phyloP scores from a whole-genome alignment of 1,284 basidiomycete species.

The Agroathelia rolfsii region DNA sequence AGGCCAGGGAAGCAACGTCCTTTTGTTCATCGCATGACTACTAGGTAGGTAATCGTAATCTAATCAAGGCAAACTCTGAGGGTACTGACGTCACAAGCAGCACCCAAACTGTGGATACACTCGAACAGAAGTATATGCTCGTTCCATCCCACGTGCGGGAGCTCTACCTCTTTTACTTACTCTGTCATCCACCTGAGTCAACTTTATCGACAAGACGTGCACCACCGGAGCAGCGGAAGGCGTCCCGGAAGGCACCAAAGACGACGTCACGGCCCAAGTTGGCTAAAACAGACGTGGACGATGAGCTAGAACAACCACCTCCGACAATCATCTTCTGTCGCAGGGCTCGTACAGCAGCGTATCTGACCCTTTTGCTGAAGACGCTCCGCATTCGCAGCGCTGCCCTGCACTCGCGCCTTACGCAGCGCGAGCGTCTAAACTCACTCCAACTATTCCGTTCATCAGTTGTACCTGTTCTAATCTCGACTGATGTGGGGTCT shows the following conservation, averaged over 20 bases:
- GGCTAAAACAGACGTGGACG: constrained; percentile 36
- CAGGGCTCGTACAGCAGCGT: constrained; percentile 81
- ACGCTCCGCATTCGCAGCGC: constrained; percentile 77
- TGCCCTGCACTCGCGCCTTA: constrained; percentile 87
- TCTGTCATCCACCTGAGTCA: constrained; percentile 80
- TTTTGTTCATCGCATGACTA: constrained; percentile 78
- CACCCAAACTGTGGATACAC: constrained; percentile 74
- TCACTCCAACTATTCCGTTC: constrained; percentile 86
- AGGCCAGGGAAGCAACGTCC: constrained; percentile 78
- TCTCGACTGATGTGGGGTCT: constrained; percentile 93
- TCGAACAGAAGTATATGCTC: constrained; percentile 88
- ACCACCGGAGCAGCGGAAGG: constrained; percentile 37
- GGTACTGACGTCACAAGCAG: too few relatives aligned
- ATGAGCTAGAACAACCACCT: constrained; percentile 58
- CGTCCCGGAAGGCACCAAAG: constrained; percentile 18
- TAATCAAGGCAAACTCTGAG: constrained; percentile 1
- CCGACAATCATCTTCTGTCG: constrained; percentile 95
- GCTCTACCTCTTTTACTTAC: constrained; percentile 83
- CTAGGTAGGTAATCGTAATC: constrained; percentile 50
- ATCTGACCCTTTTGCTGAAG: constrained; percentile 75
- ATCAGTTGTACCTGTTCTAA: constrained; percentile 80
- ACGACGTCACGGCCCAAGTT: too few relatives aligned
- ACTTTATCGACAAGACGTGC: constrained; percentile 57
- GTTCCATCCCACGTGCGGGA: constrained; percentile 95
- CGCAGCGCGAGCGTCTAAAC: constrained; percentile 79